Evolutionary conservation across 768 basidiomycete species (phyloP).

Genomic region (Pleurotus giganteus): DNA sequence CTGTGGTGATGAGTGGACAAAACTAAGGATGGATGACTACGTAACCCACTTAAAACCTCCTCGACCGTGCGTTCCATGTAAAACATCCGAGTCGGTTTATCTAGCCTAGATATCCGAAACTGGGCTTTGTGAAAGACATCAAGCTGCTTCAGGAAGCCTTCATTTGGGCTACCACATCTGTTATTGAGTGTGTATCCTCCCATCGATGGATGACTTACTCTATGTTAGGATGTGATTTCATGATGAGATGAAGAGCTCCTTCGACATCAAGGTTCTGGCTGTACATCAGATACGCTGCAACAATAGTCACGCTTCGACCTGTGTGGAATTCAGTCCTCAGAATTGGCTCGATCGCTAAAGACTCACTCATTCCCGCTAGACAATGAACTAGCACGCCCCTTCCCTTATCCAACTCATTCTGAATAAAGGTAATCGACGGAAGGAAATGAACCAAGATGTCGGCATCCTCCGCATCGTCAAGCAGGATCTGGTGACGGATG

Average conservation of each 20-base stretch:
- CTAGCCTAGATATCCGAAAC: constrained; percentile 61
- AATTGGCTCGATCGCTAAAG: background rate
- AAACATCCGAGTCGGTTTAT: constrained; percentile 75
- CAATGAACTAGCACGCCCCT: constrained; percentile 87
- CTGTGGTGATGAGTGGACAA: constrained; percentile 30
- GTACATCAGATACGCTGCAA: constrained; percentile 89
- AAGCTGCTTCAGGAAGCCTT: constrained; percentile 78
- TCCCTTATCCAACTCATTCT: constrained; percentile 71
- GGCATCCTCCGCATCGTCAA: constrained; percentile 73
- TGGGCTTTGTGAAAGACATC: constrained; percentile 74
- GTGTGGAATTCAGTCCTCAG: constrained; percentile 8
- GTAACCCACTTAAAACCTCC: constrained; percentile 73
- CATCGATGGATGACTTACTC: constrained; percentile 43
- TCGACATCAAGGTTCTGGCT: constrained; percentile 52
- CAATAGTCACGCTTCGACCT: constrained; percentile 85
- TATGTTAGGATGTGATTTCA: constrained; percentile 60
- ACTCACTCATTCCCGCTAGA: constrained; percentile 84
- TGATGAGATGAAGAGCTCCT: constrained; percentile 68
- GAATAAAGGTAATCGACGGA: constrained; percentile 80
- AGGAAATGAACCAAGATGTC: constrained; percentile 80
- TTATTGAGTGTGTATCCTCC: background rate
- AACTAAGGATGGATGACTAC: background rate
- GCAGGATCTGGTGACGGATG: constrained; percentile 71
- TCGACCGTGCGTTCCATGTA: constrained; percentile 76
- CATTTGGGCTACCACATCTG: constrained; percentile 65